Percentiles rank a stretch among this genome's conserved stretches.
These are phyloP conservation scores for Canna indica DNA, from an alignment of 176 grass and related monocot genomes.

Conservation along the genomic window DNA sequence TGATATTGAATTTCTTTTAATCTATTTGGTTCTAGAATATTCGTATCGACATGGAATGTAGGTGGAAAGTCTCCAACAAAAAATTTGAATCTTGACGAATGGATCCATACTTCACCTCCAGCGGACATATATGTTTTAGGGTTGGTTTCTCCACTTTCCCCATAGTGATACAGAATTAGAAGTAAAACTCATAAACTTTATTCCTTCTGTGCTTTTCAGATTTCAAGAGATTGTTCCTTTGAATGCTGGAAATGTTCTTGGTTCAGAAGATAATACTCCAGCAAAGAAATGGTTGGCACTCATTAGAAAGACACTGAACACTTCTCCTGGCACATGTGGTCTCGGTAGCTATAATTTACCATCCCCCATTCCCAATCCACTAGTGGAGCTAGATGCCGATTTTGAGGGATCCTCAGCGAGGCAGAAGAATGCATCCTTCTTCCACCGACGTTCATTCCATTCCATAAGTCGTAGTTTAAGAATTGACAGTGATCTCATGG, in stretches of 20 bases:
- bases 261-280: constrained; percentile 76
- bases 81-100: constrained; percentile 82
- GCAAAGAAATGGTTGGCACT: constrained; percentile 92
- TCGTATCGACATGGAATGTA: constrained; percentile 93
- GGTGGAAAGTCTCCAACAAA: constrained; percentile 80
- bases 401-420: constrained; percentile 66
- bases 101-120: constrained; percentile 82
- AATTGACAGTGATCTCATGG: constrained; percentile 42
- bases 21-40: constrained; percentile 39
- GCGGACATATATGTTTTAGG: constrained; percentile 97
- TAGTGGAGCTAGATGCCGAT: constrained; percentile 76
- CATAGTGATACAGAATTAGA: neutral
- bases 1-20: constrained; percentile 14
- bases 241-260: constrained; percentile 96
- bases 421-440: constrained; percentile 39
- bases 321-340: constrained; percentile 37
- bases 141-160: constrained; percentile 20
- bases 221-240: constrained; percentile 99
- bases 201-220: constrained; percentile 27
- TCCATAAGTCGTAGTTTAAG: constrained; percentile 74
- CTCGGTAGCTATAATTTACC: constrained; percentile 41
- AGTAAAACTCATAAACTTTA: neutral
- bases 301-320: constrained; percentile 63
- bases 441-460: constrained; percentile 75
- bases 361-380: constrained; percentile 68